Conservation (phyloP, 2,329 filamentous ascomycete species). For the Neobulgaria alba region DNA sequence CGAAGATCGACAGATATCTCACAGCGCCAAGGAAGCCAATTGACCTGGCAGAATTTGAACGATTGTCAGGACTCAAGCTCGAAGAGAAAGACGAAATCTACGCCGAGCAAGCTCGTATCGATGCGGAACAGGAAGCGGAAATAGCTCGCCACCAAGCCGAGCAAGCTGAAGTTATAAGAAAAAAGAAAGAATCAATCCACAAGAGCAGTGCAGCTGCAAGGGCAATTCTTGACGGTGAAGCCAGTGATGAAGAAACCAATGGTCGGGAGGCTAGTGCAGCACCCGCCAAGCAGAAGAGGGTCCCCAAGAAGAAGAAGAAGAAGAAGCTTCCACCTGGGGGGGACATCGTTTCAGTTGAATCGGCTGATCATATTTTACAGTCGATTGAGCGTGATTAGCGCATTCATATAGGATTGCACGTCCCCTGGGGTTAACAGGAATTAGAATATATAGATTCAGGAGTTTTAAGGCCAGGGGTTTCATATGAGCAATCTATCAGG, state of each 20-base stretch:
- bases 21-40: constrained; percentile 48
- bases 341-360: constrained; percentile 24
- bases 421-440: background rate
- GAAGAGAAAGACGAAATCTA: constrained; percentile 47
- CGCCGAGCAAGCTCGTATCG: constrained; percentile 39
- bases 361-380: constrained; percentile 9
- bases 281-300: constrained; percentile 8
- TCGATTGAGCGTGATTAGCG: background rate
- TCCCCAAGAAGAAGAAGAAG: constrained; percentile 22
- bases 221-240: constrained; percentile 10
- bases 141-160: constrained; percentile 38
- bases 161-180: constrained; percentile 14
- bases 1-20: constrained; percentile 55
- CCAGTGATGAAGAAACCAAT: constrained; percentile 8
- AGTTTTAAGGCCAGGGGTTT: too few relatives aligned
- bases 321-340: constrained; percentile 22
- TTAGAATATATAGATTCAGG: too few relatives aligned
- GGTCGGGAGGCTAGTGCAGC: background rate
- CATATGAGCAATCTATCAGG: too few relatives aligned
- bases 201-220: constrained; percentile 9
- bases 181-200: constrained; percentile 25
- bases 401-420: background rate
- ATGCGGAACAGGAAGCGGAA: constrained; percentile 38
- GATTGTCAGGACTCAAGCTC: constrained; percentile 43
- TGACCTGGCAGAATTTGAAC: constrained; percentile 52